phyloP scores from a whole-genome alignment of 1,284 basidiomycete species.

The Cutaneotrichosporon arboriforme region DNA sequence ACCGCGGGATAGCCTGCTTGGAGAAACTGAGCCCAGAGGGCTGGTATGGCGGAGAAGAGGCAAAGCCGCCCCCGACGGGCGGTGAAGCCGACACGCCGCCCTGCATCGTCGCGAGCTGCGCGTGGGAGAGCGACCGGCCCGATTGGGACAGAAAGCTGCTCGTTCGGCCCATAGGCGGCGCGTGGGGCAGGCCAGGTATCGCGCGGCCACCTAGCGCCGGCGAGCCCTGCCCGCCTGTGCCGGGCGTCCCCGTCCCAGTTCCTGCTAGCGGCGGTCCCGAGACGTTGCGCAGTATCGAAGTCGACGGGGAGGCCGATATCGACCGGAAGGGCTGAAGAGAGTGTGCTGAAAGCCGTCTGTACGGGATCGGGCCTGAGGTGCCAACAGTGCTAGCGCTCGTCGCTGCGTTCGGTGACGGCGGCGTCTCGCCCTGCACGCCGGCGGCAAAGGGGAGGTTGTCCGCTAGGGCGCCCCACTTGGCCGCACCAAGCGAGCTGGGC shows the following conservation, averaged over 20 bases:
- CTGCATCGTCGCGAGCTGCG: slow-evolving; percentile 40
- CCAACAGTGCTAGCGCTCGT: slow-evolving; percentile 1
- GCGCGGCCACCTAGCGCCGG: neutral
- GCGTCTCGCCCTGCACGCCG: neutral
- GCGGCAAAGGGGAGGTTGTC: slow-evolving; percentile 43
- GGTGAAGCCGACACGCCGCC: slow-evolving; percentile 22
- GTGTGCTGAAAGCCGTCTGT: slow-evolving; percentile 40
- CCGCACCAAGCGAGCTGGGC: slow-evolving; percentile 19
- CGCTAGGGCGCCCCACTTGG: slow-evolving; percentile 35
- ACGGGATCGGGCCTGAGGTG: slow-evolving; percentile 23
- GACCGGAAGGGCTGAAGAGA: slow-evolving; percentile 39
- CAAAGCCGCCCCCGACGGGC: slow-evolving; percentile 22
- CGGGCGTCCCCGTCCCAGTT: neutral
- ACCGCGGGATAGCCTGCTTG: slow-evolving; percentile 33
- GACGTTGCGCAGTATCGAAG: slow-evolving; percentile 29
- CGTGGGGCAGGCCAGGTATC: slow-evolving; percentile 4
- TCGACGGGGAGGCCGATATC: slow-evolving; percentile 35
- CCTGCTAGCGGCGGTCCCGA: neutral
- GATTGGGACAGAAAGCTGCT: slow-evolving; percentile 46
- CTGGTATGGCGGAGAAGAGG: slow-evolving; percentile 16
- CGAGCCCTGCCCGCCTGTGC: neutral
- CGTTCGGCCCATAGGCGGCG: slow-evolving; percentile 20
- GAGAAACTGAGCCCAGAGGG: slow-evolving; percentile 35
- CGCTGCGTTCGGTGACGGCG: slow-evolving; percentile 1
- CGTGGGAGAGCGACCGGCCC: slow-evolving; percentile 45